Evolutionary conservation across 73 alveolate genomes (phyloP).

Genomic region (Paramecium tetraurelia): DNA sequence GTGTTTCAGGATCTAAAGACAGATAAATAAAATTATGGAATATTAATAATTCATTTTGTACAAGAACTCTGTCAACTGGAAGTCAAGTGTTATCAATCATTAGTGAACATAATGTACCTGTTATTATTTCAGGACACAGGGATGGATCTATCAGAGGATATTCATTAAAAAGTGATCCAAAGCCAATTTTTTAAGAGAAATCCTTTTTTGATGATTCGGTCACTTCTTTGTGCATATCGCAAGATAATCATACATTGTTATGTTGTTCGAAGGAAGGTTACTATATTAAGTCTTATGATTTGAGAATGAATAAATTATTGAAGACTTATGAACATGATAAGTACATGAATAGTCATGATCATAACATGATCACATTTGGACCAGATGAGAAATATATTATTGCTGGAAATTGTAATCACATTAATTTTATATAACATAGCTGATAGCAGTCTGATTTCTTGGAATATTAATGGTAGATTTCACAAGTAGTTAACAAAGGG

Average conservation of each 20-base stretch:
- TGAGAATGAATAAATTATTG: slow-evolving; percentile 46
- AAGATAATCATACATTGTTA: slow-evolving; percentile 19
- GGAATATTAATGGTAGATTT: not conserved
- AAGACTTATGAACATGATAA: slow-evolving; percentile 46
- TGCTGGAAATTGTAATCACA: not conserved
- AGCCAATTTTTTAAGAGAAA: slow-evolving; percentile 48
- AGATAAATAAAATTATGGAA: slow-evolving; percentile 55
- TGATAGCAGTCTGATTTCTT: slow-evolving; percentile 22
- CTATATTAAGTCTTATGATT: slow-evolving; percentile 23
- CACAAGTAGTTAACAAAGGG: not conserved
- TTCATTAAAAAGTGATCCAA: slow-evolving; percentile 38
- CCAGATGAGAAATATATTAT: slow-evolving; percentile 59
- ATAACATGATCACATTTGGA: slow-evolving; percentile 47
- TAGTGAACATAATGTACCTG: slow-evolving; percentile 20
- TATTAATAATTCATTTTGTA: slow-evolving; percentile 37
- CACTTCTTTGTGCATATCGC: slow-evolving; percentile 36
- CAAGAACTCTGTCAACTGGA: slow-evolving; percentile 23
- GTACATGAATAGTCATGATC: slow-evolving; percentile 52
- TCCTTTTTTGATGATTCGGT: slow-evolving; percentile 46
- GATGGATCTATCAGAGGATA: slow-evolving; percentile 60
- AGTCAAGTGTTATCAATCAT: slow-evolving; percentile 23
- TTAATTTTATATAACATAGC: not conserved
- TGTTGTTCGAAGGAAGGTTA: slow-evolving; percentile 52
- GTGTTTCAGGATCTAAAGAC: slow-evolving; percentile 50
- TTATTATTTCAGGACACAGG: slow-evolving; percentile 51